Percentiles rank a stretch among this genome's conserved stretches.
These are phyloP conservation scores for Boletellus dicymbophilus DNA, from an alignment of 1,284 basidiomycete genomes.

Conservation along the genomic window DNA sequence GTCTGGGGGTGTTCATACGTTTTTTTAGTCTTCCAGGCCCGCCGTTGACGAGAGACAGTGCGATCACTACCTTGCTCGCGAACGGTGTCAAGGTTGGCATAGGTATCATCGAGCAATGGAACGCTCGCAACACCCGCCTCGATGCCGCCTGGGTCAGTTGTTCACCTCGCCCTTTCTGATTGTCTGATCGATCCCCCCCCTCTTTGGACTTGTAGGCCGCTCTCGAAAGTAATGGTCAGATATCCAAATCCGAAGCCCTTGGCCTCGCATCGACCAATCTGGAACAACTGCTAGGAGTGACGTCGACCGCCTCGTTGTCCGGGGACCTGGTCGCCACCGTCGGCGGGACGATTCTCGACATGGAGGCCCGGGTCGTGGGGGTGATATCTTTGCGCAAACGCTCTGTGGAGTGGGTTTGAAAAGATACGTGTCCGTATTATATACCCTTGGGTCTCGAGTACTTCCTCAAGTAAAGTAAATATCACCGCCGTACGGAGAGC, in stretches of 20 bases:
- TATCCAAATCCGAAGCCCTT: constrained; percentile 32
- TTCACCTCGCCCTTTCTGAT: background rate
- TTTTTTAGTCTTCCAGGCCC: constrained; percentile 74
- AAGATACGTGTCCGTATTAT: no score
- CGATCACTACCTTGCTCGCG: constrained; percentile 60
- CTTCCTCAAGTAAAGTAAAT: no score
- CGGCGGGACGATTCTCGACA: constrained; percentile 40
- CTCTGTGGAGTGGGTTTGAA: constrained; percentile 32
- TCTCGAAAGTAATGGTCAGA: constrained; percentile 21
- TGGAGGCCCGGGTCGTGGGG: constrained; percentile 48
- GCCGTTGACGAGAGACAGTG: constrained; percentile 69
- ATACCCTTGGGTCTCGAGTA: no score
- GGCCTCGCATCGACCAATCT: constrained; percentile 34
- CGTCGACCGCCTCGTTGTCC: constrained; percentile 23
- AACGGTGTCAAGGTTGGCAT: constrained; percentile 79
- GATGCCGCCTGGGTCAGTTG: constrained; percentile 39
- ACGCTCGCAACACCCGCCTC: constrained; percentile 62
- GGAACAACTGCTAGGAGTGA: constrained; percentile 58
- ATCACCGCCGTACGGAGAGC: no score
- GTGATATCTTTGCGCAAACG: constrained; percentile 42
- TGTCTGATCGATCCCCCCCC: background rate
- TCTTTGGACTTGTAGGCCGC: constrained; percentile 27
- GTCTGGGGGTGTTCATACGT: no score
- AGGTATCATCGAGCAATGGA: constrained; percentile 53
- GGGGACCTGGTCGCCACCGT: constrained; percentile 54